Conservation (phyloP, 495 filamentous ascomycete species). For the Neurospora sp. region DNA sequence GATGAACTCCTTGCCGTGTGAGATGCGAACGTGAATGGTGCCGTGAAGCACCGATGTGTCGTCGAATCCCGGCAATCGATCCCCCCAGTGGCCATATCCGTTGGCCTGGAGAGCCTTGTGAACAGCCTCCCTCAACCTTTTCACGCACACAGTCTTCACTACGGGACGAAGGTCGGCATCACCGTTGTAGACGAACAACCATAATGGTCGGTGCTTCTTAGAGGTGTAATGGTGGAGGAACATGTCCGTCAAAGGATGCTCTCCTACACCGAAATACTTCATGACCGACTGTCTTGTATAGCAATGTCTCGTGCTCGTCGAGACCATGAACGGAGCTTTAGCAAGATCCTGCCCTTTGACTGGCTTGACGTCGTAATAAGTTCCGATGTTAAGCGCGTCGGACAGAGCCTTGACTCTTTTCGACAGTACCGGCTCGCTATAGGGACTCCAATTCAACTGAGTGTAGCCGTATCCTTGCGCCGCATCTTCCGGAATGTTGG, state of each 20-base stretch:
- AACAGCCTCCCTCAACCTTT: conserved; percentile 45
- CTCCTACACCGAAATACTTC: conserved; percentile 19
- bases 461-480: not conserved
- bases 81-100: conserved; percentile 48
- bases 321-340: not conserved
- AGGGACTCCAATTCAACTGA: not conserved
- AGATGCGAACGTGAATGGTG: conserved; percentile 14
- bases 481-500: not conserved
- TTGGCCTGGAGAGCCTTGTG: conserved; percentile 40
- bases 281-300: conserved; percentile 1
- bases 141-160: conserved; percentile 41
- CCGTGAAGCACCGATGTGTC: conserved; percentile 12
- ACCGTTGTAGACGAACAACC: conserved; percentile 32
- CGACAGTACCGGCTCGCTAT: not conserved
- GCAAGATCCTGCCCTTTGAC: not conserved
- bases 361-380: not conserved
- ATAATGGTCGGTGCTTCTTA: conserved; percentile 31
- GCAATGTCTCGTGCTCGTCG: not conserved
- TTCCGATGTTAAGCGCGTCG: not conserved
- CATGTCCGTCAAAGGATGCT: conserved; percentile 25
- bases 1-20: conserved; percentile 10
- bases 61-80: conserved; percentile 4
- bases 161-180: conserved; percentile 30
- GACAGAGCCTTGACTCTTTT: not conserved
- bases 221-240: conserved; percentile 18